Conservation (phyloP, 2,329 filamentous ascomycete genomes). For the Plectosphaerella sp. region DNA sequence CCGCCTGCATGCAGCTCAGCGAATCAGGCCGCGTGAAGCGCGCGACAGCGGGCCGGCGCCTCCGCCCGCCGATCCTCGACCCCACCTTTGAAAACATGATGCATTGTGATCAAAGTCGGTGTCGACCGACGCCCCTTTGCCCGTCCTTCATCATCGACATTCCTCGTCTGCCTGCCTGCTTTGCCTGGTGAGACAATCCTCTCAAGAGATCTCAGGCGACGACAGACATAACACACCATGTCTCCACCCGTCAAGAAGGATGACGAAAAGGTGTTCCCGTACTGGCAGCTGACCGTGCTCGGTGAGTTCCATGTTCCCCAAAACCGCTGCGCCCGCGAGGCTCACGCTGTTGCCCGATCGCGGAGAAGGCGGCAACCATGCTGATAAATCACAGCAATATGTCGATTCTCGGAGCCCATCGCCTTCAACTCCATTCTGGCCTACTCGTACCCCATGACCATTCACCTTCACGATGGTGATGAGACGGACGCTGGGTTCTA, state of each 20-base stretch:
- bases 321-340: background rate
- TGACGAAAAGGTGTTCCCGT: slow-evolving; percentile 8
- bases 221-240: background rate
- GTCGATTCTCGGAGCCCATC: slow-evolving; percentile 39
- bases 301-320: slow-evolving; percentile 1
- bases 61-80: too few species aligned
- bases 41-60: too few species aligned
- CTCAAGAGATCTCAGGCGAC: background rate
- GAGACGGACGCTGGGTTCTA: slow-evolving; percentile 38
- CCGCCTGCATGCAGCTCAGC: too few species aligned
- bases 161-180: too few species aligned
- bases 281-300: slow-evolving; percentile 8
- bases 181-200: too few species aligned
- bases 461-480: slow-evolving; percentile 31
- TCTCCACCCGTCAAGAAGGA: background rate
- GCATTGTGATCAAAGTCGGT: too few species aligned
- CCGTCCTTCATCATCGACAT: too few species aligned
- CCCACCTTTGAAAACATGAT: too few species aligned
- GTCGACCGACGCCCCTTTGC: too few species aligned
- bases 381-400: slow-evolving; percentile 27
- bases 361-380: background rate
- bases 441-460: slow-evolving; percentile 37
- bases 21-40: too few species aligned
- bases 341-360: background rate
- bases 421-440: slow-evolving; percentile 40